Conservation (phyloP, 1,139 yeast species). For the Hyphopichia burtonii region DNA sequence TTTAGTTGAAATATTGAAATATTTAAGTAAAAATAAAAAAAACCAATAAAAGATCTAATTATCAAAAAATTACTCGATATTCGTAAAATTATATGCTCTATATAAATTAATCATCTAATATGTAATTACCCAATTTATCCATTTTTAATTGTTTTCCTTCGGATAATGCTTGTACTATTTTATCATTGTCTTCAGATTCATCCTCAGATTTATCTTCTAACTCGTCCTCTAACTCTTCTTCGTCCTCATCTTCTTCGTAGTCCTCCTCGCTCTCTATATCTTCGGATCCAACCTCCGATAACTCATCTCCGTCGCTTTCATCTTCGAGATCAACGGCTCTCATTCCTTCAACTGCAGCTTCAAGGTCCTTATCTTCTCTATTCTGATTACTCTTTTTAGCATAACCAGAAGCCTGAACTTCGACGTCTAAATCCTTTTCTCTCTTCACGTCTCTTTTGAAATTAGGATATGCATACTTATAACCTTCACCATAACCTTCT, state of each 20-base stretch:
- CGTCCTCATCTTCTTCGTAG: constrained; percentile 27
- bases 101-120: constrained; percentile 46
- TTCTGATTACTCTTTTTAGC: constrained; percentile 65
- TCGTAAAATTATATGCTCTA: background rate
- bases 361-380: constrained; percentile 59
- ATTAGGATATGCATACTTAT: constrained; percentile 73
- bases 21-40: background rate
- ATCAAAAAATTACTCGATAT: background rate
- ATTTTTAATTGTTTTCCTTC: constrained; percentile 63
- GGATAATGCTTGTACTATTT: constrained; percentile 66
- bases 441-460: constrained; percentile 76
- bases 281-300: constrained; percentile 24
- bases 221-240: constrained; percentile 22
- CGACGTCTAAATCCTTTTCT: constrained; percentile 67
- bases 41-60: constrained; percentile 1
- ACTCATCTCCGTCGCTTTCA: constrained; percentile 26
- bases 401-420: constrained; percentile 90
- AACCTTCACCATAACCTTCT: constrained; percentile 80
- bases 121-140: constrained; percentile 81
- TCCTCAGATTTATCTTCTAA: constrained; percentile 27
- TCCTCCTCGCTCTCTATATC: constrained; percentile 26
- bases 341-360: constrained; percentile 69
- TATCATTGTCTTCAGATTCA: constrained; percentile 62
- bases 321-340: constrained; percentile 39
- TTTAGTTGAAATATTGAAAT: constrained; percentile 1